These are phyloP conservation scores for Cercospora sesami DNA, from an alignment of 2,329 filamentous ascomycete genomes.

Conservation along the genomic window DNA sequence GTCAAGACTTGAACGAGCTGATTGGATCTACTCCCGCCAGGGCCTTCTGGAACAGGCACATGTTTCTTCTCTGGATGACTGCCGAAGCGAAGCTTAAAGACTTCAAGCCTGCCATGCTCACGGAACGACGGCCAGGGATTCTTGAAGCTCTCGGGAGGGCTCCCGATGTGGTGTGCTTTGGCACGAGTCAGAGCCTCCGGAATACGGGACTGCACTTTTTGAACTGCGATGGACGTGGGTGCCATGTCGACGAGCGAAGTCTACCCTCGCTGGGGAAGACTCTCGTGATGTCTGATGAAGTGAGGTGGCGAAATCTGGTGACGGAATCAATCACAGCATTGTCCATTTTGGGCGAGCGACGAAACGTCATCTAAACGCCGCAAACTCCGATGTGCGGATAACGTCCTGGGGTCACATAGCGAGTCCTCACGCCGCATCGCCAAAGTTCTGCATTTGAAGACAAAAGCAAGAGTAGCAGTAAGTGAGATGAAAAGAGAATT, in stretches of 20 bases:
- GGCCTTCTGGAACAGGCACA: constrained; percentile 47
- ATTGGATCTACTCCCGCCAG: constrained; percentile 34
- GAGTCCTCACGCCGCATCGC: background rate
- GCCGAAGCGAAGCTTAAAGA: constrained; percentile 43
- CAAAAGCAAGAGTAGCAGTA: background rate
- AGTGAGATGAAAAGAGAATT: background rate
- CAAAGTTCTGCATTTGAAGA: background rate
- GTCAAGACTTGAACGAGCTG: constrained; percentile 47
- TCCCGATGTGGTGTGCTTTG: constrained; percentile 46
- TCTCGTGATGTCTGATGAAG: background rate
- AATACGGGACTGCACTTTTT: constrained; percentile 11
- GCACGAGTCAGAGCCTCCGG: constrained; percentile 19
- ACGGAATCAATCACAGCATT: background rate
- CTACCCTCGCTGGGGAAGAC: background rate
- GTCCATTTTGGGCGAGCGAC: background rate
- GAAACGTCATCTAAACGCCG: background rate
- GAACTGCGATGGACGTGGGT: constrained; percentile 6
- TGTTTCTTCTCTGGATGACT: constrained; percentile 45
- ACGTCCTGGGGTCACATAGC: background rate
- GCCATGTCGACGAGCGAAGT: background rate
- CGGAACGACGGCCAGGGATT: constrained; percentile 53
- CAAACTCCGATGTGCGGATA: background rate
- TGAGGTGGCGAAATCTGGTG: background rate
- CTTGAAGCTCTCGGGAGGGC: constrained; percentile 48
- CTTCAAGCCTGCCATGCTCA: constrained; percentile 27